Evolutionary conservation across 202 grass and related monocot genomes (phyloP).

Genomic region (Carex arenaria): DNA sequence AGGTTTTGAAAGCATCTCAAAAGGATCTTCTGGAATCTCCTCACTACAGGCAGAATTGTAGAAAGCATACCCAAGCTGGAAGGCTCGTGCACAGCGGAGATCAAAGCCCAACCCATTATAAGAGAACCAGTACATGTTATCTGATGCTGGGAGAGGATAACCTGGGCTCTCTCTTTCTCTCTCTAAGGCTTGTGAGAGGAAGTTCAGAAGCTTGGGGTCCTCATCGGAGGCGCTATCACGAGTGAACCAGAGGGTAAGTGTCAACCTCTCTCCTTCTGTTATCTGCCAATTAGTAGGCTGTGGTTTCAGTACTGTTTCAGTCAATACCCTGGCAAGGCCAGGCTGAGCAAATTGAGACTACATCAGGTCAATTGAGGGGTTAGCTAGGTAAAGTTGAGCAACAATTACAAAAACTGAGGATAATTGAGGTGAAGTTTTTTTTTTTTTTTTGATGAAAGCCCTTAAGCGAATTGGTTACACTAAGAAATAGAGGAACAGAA

Average conservation of each 20-base stretch:
- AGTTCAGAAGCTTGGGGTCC: constrained; percentile 77
- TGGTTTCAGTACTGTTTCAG: constrained; percentile 16
- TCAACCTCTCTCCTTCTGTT: constrained; percentile 87
- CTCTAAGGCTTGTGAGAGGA: constrained; percentile 60
- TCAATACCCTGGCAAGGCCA: neutral
- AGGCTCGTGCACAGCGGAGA: constrained; percentile 58
- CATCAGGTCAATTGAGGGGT: neutral
- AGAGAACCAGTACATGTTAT: constrained; percentile 85
- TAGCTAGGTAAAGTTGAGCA: neutral
- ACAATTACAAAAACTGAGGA: neutral
- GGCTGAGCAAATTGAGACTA: neutral
- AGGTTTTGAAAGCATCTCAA: constrained; percentile 56
- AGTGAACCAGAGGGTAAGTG: constrained; percentile 87
- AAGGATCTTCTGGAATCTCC: constrained; percentile 32
- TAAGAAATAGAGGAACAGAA: neutral
- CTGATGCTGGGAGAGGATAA: constrained; percentile 65
- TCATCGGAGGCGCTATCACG: constrained; percentile 64
- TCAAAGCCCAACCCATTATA: constrained; percentile 68
- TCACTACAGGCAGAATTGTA: constrained; percentile 1
- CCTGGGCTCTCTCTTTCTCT: constrained; percentile 31
- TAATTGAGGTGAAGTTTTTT: neutral
- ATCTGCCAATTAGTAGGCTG: constrained; percentile 45
- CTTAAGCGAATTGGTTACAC: neutral
- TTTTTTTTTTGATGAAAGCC: too few relatives aligned
- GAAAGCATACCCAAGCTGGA: constrained; percentile 51